phyloP scores from a whole-genome alignment of 345 rosid genomes.

The Acer campestre region DNA sequence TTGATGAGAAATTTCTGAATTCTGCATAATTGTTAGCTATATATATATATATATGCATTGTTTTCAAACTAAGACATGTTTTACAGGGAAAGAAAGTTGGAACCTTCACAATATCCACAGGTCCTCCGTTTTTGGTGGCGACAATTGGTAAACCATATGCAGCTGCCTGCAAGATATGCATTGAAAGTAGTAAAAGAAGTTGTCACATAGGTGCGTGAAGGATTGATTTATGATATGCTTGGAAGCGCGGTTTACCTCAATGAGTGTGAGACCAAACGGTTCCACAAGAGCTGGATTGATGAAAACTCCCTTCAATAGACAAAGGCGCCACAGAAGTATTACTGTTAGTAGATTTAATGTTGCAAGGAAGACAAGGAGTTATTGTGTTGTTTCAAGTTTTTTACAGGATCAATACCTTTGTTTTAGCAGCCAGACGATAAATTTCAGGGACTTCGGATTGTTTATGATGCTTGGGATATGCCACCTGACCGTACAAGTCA shows the following conservation, averaged over 20 bases:
- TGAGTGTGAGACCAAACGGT: constrained; percentile 72
- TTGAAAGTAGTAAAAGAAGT: background rate
- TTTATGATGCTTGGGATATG: constrained; percentile 76
- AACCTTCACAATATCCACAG: constrained; percentile 65
- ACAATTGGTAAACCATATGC: constrained; percentile 74
- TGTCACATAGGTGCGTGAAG: background rate
- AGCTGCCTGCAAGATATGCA: constrained; percentile 50
- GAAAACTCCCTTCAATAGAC: constrained; percentile 65
- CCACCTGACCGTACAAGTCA: constrained; percentile 70
- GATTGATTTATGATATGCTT: background rate
- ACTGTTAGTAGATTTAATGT: constrained; percentile 27
- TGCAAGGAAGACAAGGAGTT: constrained; percentile 11
- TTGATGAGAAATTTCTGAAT: background rate
- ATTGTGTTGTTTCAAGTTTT: background rate
- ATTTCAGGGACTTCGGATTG: constrained; percentile 73
- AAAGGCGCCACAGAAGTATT: constrained; percentile 29
- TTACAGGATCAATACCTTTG: constrained; percentile 44
- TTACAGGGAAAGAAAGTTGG: background rate
- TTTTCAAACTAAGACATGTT: background rate
- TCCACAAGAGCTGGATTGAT: constrained; percentile 75
- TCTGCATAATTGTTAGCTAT: background rate
- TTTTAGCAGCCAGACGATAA: constrained; percentile 70
- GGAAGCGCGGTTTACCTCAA: constrained; percentile 45
- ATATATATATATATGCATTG: background rate
- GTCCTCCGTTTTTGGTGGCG: constrained; percentile 75